phyloP scores from a whole-genome alignment of 2,329 filamentous ascomycete genomes.

The Paracoccidioides lutzii region DNA sequence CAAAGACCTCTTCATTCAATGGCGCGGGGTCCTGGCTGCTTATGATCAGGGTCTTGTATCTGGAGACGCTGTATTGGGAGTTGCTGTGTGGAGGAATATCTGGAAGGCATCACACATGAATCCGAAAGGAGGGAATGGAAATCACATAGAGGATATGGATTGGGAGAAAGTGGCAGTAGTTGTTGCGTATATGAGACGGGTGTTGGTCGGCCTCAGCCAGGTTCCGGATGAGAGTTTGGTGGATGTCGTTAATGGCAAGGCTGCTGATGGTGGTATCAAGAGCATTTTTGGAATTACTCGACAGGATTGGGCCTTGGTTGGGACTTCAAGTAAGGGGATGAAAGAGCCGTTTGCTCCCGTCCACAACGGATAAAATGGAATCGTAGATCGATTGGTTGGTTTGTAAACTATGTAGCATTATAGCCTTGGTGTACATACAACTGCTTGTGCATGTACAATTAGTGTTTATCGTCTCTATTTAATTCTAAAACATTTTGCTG shows the following conservation, averaged over 20 bases:
- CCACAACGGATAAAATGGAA: not conserved
- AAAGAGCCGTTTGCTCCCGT: not conserved
- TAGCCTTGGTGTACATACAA: not conserved
- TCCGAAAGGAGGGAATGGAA: slow-evolving; percentile 6
- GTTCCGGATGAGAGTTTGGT: slow-evolving; percentile 40
- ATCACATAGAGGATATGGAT: slow-evolving; percentile 39
- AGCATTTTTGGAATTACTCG: slow-evolving; percentile 24
- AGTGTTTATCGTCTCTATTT: not conserved
- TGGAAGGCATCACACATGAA: slow-evolving; percentile 56
- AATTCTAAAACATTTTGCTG: not conserved
- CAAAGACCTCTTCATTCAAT: slow-evolving; percentile 87
- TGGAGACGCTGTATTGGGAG: slow-evolving; percentile 35
- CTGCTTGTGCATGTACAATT: not conserved
- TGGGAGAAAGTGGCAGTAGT: slow-evolving; percentile 48
- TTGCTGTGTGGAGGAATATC: slow-evolving; percentile 86
- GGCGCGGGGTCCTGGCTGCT: slow-evolving; percentile 72
- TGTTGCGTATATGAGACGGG: slow-evolving; percentile 49
- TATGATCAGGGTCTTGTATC: slow-evolving; percentile 36
- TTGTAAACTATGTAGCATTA: not conserved
- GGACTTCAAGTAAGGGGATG: slow-evolving; percentile 11
- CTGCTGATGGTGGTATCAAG: slow-evolving; percentile 23
- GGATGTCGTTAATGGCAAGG: slow-evolving; percentile 36
- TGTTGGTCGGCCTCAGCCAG: slow-evolving; percentile 41
- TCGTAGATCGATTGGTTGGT: not conserved
- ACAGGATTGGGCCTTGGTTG: slow-evolving; percentile 25